Percentiles rank a stretch among this genome's conserved stretches.
phyloP scores from a whole-genome alignment of 2,329 filamentous ascomycete species.

The Stachybotrys chlorohalonatus region DNA sequence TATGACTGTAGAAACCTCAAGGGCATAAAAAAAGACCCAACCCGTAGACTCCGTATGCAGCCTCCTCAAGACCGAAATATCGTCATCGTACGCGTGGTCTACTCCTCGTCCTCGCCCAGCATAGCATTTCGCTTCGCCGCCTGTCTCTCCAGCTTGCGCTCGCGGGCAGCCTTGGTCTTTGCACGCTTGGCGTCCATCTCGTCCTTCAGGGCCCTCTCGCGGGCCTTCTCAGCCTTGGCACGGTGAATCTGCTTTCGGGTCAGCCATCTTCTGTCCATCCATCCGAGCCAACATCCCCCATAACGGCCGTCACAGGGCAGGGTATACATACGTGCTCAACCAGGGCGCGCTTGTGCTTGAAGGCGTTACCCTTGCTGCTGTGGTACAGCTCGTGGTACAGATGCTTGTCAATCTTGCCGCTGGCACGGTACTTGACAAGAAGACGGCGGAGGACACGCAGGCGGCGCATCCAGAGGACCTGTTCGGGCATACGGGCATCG shows the following conservation, averaged over 20 bases:
- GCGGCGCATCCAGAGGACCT: conserved; percentile 99
- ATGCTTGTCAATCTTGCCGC: conserved; percentile 99
- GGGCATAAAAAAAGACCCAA: conserved; percentile 42
- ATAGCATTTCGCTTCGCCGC: conserved; percentile 83
- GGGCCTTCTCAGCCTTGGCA: conserved; percentile 98
- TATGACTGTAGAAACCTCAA: conserved; percentile 38
- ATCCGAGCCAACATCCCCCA: background rate
- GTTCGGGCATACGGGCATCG: conserved; percentile 97
- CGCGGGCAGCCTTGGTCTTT: conserved; percentile 99
- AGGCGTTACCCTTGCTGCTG: conserved; percentile 99
- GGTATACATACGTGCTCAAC: conserved; percentile 91
- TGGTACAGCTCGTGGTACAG: conserved; percentile 99
- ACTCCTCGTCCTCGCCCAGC: conserved; percentile 59
- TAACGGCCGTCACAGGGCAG: background rate
- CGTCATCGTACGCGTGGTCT: conserved; percentile 34
- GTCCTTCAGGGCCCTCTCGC: conserved; percentile 93
- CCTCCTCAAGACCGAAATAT: conserved; percentile 41
- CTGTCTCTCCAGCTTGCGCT: conserved; percentile 92
- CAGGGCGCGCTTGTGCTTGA: conserved; percentile 99
- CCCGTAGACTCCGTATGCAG: conserved; percentile 53
- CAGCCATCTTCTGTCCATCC: background rate
- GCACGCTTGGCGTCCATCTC: conserved; percentile 99
- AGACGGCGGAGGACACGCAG: conserved; percentile 98
- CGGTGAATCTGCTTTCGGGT: conserved; percentile 74
- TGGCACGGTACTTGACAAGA: conserved; percentile 98